Base-by-base conservation (phyloP, 352 stramenopile species). In the Plasmopara viticola region DNA sequence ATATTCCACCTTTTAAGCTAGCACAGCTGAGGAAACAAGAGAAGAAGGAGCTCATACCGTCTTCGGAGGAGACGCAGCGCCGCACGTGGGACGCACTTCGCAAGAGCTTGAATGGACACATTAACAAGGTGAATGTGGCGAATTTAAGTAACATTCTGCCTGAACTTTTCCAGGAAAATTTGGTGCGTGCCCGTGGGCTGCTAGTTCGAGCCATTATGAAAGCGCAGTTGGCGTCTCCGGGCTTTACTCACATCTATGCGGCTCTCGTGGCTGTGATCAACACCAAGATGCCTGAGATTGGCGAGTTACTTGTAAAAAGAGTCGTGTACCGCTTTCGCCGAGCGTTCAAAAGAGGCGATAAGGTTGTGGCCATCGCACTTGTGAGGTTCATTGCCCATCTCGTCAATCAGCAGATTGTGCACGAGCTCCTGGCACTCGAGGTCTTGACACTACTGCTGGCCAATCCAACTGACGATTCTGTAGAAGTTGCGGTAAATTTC, bases 401-500 rank as follows among this genome's bases (percentile, higher is more conserved):
- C 8, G 97, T 99, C 39, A 99, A 99, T 69, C 97, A 99, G 62
- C 90, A 97, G 45, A 86, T 99, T 6, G 90, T 96, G 9, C 95
- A 99, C 61, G 96, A 99, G 70, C 60, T 99, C 28, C 61, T 99
- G 9, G 91, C 96, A 28, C 83, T 99, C 13, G 93, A 99, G 69
- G 82, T 99, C 58, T 68, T 99, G 6, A 98, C 90, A 17, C 67
- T 99, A 18, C 68, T 99, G 30, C 69, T 99, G 17, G 90, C 97
- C 43, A 94, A 98, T 58, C 96, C 96, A 5, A 99, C 97, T 3
- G 93, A 99, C 60, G 96, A 99, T 78, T 98, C 86, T 5, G 95
- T 99, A 0, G 96, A 99, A 69, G 95, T 99, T 6, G 97, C 97
- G 0, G 90, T 99, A 14, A 92, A 97, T 46, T 98, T 99, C 33